phyloP scores from a whole-genome alignment of 139 green algal species.

The Dunaliella sp. region DNA sequence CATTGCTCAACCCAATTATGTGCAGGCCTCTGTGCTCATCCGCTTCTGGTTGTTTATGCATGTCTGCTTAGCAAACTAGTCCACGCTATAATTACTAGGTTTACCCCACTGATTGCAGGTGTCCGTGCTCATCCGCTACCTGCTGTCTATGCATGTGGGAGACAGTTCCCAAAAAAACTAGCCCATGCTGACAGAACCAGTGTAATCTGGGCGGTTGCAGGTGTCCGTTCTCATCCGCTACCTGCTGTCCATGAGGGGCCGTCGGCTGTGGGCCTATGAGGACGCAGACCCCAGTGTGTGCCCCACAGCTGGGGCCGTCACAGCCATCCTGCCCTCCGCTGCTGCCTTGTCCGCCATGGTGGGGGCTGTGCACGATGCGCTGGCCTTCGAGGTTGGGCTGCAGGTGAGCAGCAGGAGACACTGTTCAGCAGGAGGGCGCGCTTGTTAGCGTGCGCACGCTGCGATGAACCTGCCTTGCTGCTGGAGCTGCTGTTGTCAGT shows the following conservation, averaged over 20 bases:
- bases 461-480: too few relatives aligned
- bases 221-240: conserved; percentile 65
- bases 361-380: neutral
- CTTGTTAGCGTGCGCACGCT: too few relatives aligned
- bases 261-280: conserved; percentile 75
- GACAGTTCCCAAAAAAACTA: too few relatives aligned
- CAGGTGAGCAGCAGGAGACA: too few relatives aligned
- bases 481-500: too few relatives aligned
- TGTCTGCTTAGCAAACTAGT: too few relatives aligned
- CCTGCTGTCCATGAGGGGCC: conserved; percentile 75
- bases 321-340: neutral
- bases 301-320: neutral
- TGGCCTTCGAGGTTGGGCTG: neutral
- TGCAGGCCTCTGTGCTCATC: conserved; percentile 61
- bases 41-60: conserved; percentile 72
- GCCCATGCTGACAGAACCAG: too few relatives aligned
- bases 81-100: too few relatives aligned
- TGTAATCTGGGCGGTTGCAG: too few relatives aligned
- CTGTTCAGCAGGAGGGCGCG: too few relatives aligned
- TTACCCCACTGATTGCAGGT: too few relatives aligned
- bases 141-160: conserved; percentile 78
- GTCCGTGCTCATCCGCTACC: conserved; percentile 63
- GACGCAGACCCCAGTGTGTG: conserved; percentile 28
- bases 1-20: too few relatives aligned
- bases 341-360: neutral